Base-by-base conservation (phyloP, 2,329 filamentous ascomycete species). In the Colletotrichum karsti region DNA sequence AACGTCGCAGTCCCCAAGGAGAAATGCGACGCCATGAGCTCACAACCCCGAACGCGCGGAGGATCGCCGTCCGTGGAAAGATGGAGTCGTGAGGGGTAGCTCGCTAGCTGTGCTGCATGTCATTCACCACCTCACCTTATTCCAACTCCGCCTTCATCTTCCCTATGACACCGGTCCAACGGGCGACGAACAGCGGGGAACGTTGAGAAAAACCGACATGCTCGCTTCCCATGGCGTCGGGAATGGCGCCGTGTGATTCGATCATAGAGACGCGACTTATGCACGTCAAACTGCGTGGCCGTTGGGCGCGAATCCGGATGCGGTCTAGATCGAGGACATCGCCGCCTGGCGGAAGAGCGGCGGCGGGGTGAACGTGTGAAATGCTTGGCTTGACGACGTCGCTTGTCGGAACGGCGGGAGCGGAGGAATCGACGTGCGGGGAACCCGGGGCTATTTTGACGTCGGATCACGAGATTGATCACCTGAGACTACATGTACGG, bases 41-140 rank as follows among this genome's bases (percentile, higher is more conserved):
- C 20, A 24, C 20, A 20, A 41, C 18, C 20, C 63, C 26, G 30
- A 41, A 37, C 37, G 7, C 28, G 59, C 64, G 59, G 64, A 67
- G 35, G 64, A 57, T 67, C 59, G 28, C 39, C 64, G 59, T 44
- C 64, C 59, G 64, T 53, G 22, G 37, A 62, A 46, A 54, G 63
- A 65, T 41, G 63, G 26, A 39, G 51, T 20, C 51, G 41, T 39
- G 13, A 30, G 59, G 33, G 46, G 13, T n/a, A n/a, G n/a, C n/a
- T n/a, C n/a, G n/a, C n/a, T n/a, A 20, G 5, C 8, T 42, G 39
- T 20, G 39, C 39, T 33, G n/a, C 26, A 51, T 35, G 48, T 22
- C 48, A 20, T 30, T 18, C 48, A 51, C 33, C 13, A 42, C n/a
- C n/a, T n/a, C n/a, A n/a, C n/a, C n/a, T n/a, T n/a, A 7, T n/a